Evolutionary conservation across 768 basidiomycete genomes (phyloP), one percentile per base, ranked within the genome.

Genomic region (Pulveroboletus frians): DNA sequence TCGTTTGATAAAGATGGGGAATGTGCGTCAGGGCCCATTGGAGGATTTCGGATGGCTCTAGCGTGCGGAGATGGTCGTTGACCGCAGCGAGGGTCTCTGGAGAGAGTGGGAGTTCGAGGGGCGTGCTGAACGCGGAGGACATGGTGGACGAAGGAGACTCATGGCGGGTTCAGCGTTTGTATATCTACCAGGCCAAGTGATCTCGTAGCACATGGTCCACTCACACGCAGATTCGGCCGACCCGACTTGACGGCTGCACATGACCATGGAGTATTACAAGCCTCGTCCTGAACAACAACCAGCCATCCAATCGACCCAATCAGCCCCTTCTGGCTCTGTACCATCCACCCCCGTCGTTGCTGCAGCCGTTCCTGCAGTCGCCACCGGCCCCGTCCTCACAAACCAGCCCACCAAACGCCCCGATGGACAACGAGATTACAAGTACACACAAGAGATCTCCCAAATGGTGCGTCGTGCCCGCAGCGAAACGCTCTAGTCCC

Each of bases 361-460:
- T 7, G 2, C 21, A 21, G 21, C 21, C 4, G 64, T 64, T 18
- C 21, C 21, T 21, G 21, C 21, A 21, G 21, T 4, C 21, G 21
- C 21, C 21, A 21, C 21, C 21, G 4, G 21, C 21, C 21, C 21
- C 4, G 4, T 21, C 21, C 21, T 21, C 21, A 21, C 21, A 21
- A 21, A 21, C 21, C 21, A 21, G 21, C 21, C 21, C 21, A 21
- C 21, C 4, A 21, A 21, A 21, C 21, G 21, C 21, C 21, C 21
- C 21, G 21, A 21, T 21, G 21, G 21, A 21, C 59, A 57, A 34
- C 64, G 77, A 53, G 88, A 89, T 52, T 94, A 93, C 78, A 91
- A 90, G 55, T 96, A 95, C 65, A 79, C 80, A 2, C 85, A 86
- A 52, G 93, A 96, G 69, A 96, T 96, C 23, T 88, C 90, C 9